phyloP scores from a whole-genome alignment of 208 protist genomes.

The Trypanosoma congolense region DNA sequence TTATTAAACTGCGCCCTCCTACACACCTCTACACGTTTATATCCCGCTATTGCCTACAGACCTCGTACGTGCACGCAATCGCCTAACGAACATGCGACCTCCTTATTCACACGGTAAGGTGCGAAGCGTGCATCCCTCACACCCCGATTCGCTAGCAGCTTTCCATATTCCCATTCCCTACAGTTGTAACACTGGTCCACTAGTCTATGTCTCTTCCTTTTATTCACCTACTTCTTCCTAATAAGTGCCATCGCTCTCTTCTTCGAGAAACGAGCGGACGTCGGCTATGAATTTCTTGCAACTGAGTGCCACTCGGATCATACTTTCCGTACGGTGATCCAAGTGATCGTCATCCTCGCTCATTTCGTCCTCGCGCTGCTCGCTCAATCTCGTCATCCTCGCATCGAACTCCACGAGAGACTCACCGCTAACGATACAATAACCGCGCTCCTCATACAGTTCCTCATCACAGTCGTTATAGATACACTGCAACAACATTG shows the following conservation, averaged over 20 bases:
- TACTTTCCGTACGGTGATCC: conserved; percentile 29
- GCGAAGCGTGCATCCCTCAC: too few species aligned
- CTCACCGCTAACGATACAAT: conserved; percentile 75
- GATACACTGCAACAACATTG: conserved; percentile 58
- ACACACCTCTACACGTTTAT: too few species aligned
- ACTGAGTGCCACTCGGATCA: conserved; percentile 47
- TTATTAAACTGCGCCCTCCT: too few species aligned
- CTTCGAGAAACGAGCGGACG: conserved; percentile 55
- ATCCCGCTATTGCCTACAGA: too few species aligned
- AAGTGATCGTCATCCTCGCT: conserved; percentile 4
- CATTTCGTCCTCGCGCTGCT: conserved; percentile 22
- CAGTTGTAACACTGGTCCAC: too few species aligned
- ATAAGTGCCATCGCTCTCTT: conserved; percentile 7
- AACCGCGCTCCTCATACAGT: conserved; percentile 63
- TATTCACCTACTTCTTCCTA: neutral
- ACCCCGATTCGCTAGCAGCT: too few species aligned
- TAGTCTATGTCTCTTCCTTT: too few species aligned
- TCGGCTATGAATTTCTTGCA: conserved; percentile 58
- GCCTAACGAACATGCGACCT: too few species aligned
- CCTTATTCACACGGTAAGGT: too few species aligned
- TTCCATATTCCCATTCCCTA: too few species aligned
- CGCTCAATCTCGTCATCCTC: conserved; percentile 23
- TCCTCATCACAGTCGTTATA: conserved; percentile 70
- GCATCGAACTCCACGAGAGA: conserved; percentile 63
- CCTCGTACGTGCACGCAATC: too few species aligned